These are phyloP conservation scores for Fraxinus angustifolia DNA, from an alignment of 305 asterid genomes.

Conservation along the genomic window DNA sequence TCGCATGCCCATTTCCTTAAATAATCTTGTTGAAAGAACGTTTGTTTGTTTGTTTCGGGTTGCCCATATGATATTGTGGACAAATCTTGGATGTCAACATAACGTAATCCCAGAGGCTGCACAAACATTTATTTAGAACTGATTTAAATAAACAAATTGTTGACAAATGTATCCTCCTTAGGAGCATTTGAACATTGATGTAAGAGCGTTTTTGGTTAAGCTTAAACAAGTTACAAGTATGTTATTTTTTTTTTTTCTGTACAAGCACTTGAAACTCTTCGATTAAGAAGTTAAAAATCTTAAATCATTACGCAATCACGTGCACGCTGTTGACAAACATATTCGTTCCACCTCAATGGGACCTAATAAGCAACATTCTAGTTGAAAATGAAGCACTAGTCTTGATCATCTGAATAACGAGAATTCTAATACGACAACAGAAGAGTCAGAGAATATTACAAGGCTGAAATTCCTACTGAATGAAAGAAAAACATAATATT, in stretches of 20 bases:
- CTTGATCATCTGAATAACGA: background rate
- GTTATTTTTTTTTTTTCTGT: background rate
- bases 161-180: background rate
- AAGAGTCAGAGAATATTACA: slow-evolving; percentile 8
- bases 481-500: slow-evolving; percentile 9
- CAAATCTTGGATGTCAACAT: background rate
- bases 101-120: background rate
- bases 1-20: background rate
- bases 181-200: background rate
- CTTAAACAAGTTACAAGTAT: background rate
- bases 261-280: background rate
- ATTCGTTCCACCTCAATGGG: background rate
- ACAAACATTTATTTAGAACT: background rate
- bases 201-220: background rate
- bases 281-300: background rate
- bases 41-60: background rate
- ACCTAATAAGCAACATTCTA: background rate
- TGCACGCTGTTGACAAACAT: background rate
- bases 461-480: slow-evolving; percentile 19
- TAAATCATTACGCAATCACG: too few species aligned
- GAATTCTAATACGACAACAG: background rate
- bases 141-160: background rate
- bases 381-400: background rate
- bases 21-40: background rate
- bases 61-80: background rate